Percentiles rank a stretch among this genome's conserved stretches.
phyloP scores from a whole-genome alignment of 345 rosid species.

The Salix dunnii region DNA sequence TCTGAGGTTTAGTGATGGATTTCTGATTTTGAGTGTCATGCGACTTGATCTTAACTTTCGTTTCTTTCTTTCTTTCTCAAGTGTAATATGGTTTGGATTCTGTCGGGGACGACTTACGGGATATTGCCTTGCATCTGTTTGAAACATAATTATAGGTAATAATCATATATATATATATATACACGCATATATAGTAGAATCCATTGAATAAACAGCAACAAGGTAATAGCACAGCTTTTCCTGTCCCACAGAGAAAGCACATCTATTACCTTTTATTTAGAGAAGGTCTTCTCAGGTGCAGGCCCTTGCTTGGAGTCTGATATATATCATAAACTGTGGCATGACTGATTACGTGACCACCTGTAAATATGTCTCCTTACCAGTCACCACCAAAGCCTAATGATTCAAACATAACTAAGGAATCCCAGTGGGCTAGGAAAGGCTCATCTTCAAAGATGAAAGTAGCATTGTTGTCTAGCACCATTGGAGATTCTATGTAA shows the following conservation, averaged over 20 bases:
- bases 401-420: slow-evolving; percentile 43
- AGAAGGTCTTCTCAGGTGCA: neutral
- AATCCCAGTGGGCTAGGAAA: slow-evolving; percentile 41
- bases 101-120: neutral
- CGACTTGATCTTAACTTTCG: neutral
- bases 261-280: neutral
- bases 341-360: neutral
- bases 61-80: neutral
- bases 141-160: neutral
- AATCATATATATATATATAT: neutral
- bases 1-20: neutral
- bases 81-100: neutral
- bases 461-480: slow-evolving; percentile 21
- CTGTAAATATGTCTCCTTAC: slow-evolving; percentile 4
- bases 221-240: neutral
- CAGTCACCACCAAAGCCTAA: slow-evolving; percentile 4
- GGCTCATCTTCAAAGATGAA: slow-evolving; percentile 42
- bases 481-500: slow-evolving; percentile 37
- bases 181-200: neutral
- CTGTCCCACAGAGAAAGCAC: neutral
- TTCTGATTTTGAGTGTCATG: neutral
- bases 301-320: neutral
- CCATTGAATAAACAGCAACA: neutral
- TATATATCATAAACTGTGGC: slow-evolving; percentile 3
- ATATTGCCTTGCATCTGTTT: neutral